Base-by-base conservation (phyloP, 73 alveolate species). In the Urostyla sp. region DNA sequence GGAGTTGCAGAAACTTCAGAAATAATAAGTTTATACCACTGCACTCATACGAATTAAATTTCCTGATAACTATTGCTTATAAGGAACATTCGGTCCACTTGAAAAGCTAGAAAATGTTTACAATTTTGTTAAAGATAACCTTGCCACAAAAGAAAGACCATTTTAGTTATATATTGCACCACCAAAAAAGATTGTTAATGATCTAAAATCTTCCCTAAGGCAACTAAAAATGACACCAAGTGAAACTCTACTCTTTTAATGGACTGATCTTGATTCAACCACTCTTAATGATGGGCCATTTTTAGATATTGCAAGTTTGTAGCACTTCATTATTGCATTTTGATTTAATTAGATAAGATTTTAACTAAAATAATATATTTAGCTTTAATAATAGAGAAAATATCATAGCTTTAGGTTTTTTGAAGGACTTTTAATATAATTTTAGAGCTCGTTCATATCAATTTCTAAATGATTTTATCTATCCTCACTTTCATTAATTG, bases 81-180 rank as follows among this genome's bases (percentile, higher is more conserved):
- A 85, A 85, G 93, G 89, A 0, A 63, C 73, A 18, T 85, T 85
- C 35, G 89, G 89, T 36, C 81, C 89, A 4, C 72, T 49, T 8
- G 93, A 85, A 51, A 75, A 31, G 27, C 7, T 85, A 0, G 50
- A 34, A 4, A 59, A 3, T 2, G 83, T 85, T 23, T 85, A 60
- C 38, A 67, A 46, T 4, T 85, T 85, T 36, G 93, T 85, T 16
- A 13, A 13, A 28, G 89, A 76, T 72, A 59, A 76, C 44, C 73
- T 85, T 1, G 53, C 21, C 49, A 31, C n/a, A 45, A 28, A 57
- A 49, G 67, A 34, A 1, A 85, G 86, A 77, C 67, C 51, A 26
- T 85, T 85, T 58, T 60, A 66, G 44, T 63, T 85, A 20, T 85
- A 76, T 67, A 45, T 20, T 23, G 54, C 93, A 0, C 93, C 93